Evolutionary conservation across 2,329 filamentous ascomycete genomes (phyloP), one percentile per base, ranked within the genome.

Genomic region (Mariannaea sp.): DNA sequence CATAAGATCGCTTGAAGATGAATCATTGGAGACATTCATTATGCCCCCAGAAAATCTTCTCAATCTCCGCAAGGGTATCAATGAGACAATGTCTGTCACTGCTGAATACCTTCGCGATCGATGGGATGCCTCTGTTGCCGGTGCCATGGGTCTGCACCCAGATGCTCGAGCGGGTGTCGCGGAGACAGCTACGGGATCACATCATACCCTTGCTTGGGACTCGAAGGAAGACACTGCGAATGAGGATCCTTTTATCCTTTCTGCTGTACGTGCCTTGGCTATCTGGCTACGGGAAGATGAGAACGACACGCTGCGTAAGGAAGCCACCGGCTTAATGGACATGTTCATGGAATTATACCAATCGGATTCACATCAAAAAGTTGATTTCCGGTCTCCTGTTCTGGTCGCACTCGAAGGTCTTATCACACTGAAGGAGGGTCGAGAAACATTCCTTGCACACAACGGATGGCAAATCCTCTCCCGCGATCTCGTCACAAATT

Each of bases 231-330:
- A 77, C 56, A 71, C 74, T 24, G 73, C 73, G 3, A 73, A 75
- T 2, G 72, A 77, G 6, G 86, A 89, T 60, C 79, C 82, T 1
- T 73, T 89, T 7, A 74, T 86, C 2, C 75, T 86, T 2, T 80
- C 85, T 3, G 79, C 81, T 0, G 69, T 88, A 17, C 73, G 83
- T 38, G 73, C 81, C 0, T 64, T 89, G 24, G 79, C 84, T 1
- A 76, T 88, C 14, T 89, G 87, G 87, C 72, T 89, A n/a, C 76
- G 83, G 7, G 86, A 89, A 57, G 86, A 89, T 51, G 85, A 88
- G 33, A 84, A 83, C 33, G 80, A 84, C 12, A 70, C 73, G 7
- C 65, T 88, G 32, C 73, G 84, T 9, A 78, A 74, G 42, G 81
- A 86, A 61, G 80, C 78, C 9, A 76, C 78, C 0, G 84, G 83